These are phyloP conservation scores for Moesziomyces parantarcticus DNA, from an alignment of 1,284 basidiomycete genomes.

Conservation along the genomic window DNA sequence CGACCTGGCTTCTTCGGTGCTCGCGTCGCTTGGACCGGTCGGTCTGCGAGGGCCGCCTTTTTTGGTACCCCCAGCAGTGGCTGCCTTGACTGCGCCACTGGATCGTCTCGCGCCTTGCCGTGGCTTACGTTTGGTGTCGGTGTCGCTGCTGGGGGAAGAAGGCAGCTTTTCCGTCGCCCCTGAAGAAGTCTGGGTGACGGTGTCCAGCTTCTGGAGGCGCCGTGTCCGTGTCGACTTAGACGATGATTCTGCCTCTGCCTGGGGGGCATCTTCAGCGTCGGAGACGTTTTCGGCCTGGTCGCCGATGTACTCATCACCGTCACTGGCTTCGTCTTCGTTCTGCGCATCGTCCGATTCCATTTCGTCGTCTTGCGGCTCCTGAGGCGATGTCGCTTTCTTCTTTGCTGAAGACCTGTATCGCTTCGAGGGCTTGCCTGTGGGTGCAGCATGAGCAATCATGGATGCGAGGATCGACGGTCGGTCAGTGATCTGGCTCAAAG, in stretches of 20 bases:
- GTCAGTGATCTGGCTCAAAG: background rate
- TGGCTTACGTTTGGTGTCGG: background rate
- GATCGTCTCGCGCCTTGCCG: conserved; percentile 18
- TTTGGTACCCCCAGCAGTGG: conserved; percentile 7
- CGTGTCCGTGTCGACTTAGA: background rate
- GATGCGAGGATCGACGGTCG: background rate
- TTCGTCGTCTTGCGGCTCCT: background rate
- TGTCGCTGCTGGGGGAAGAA: conserved; percentile 1
- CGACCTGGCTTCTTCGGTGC: conserved; percentile 40
- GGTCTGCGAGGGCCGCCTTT: conserved; percentile 22
- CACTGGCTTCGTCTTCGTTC: conserved; percentile 16
- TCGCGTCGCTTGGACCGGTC: conserved; percentile 30
- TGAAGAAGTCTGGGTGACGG: background rate
- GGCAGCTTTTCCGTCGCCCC: conserved; percentile 1
- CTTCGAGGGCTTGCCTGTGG: conserved; percentile 14
- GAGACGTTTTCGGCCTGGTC: conserved; percentile 16
- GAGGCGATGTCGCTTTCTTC: conserved; percentile 9
- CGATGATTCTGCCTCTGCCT: conserved; percentile 6
- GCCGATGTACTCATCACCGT: conserved; percentile 25
- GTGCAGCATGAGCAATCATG: background rate
- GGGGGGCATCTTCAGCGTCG: conserved; percentile 18
- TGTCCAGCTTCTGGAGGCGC: conserved; percentile 1
- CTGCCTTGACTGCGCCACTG: conserved; percentile 19
- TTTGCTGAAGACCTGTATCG: conserved; percentile 22
- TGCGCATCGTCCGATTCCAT: conserved; percentile 2